Percentiles rank a stretch among this genome's conserved stretches.
Conservation (phyloP, 2,329 filamentous ascomycete genomes). For the Atkinsonella texensis region DNA sequence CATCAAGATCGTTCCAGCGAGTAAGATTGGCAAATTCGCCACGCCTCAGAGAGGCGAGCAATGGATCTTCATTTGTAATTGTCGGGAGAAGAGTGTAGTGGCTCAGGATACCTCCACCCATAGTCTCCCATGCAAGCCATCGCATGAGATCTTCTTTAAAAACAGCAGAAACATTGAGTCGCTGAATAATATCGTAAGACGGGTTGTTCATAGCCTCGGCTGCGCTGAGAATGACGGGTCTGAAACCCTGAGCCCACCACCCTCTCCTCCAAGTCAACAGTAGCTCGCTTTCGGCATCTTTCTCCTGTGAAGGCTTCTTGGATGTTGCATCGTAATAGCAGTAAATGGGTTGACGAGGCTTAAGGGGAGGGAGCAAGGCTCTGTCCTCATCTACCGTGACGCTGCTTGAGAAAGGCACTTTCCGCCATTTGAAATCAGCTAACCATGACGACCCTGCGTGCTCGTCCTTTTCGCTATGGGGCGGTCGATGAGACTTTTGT, state of each 20-base stretch:
- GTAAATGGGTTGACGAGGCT: slow-evolving; percentile 62
- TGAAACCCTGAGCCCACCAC: slow-evolving; percentile 93
- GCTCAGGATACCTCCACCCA: slow-evolving; percentile 72
- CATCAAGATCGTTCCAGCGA: slow-evolving; percentile 59
- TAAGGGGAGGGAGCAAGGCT: slow-evolving; percentile 68
- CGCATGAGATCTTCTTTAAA: slow-evolving; percentile 62
- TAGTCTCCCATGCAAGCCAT: slow-evolving; percentile 88
- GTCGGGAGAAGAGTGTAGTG: slow-evolving; percentile 79
- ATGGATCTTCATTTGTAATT: slow-evolving; percentile 58
- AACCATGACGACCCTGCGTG: slow-evolving; percentile 75
- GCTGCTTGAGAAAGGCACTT: slow-evolving; percentile 69
- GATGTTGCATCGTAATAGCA: slow-evolving; percentile 73
- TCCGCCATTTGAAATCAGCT: slow-evolving; percentile 80
- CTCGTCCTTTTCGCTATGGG: slow-evolving; percentile 65
- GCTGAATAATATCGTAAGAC: slow-evolving; percentile 59
- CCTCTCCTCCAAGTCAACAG: slow-evolving; percentile 81
- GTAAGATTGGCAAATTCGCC: slow-evolving; percentile 65
- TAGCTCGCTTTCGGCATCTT: slow-evolving; percentile 64
- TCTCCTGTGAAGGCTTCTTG: slow-evolving; percentile 48
- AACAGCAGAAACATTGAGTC: slow-evolving; percentile 43
- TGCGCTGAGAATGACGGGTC: slow-evolving; percentile 66
- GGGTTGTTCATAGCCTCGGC: slow-evolving; percentile 77
- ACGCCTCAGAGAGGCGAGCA: slow-evolving; percentile 61
- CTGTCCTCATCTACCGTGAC: slow-evolving; percentile 72
- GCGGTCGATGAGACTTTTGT: slow-evolving; percentile 57